These are phyloP conservation scores for Barnettozyma populi DNA, from an alignment of 805 yeast species.

Conservation along the genomic window DNA sequence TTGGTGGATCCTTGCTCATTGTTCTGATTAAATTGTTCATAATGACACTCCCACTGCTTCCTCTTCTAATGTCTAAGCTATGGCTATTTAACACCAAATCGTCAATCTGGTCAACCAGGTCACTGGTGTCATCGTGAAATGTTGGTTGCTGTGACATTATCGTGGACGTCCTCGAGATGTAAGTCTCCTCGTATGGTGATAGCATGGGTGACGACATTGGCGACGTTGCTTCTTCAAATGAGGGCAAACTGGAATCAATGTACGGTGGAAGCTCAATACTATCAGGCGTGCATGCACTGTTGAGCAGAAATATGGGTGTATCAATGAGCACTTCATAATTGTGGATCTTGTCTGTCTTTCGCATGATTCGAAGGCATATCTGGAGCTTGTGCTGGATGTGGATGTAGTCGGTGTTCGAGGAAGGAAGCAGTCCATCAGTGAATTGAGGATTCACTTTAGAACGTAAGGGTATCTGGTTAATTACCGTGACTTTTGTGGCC, in stretches of 20 bases:
- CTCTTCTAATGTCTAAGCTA: constrained; percentile 3
- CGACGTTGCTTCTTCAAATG: constrained; percentile 62
- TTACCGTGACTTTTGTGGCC: constrained; percentile 10
- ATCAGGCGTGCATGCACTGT: constrained; percentile 34
- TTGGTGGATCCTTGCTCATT: constrained; percentile 27
- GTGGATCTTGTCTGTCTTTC: constrained; percentile 48
- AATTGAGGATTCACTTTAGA: constrained; percentile 12
- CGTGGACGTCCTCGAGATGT: constrained; percentile 21
- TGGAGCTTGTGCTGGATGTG: constrained; percentile 65
- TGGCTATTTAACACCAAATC: constrained; percentile 2
- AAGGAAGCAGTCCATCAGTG: constrained; percentile 36
- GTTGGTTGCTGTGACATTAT: constrained; percentile 2
- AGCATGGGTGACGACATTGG: constrained; percentile 20
- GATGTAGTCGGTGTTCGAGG: constrained; percentile 54
- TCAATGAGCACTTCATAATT: constrained; percentile 80
- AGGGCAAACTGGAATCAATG: constrained; percentile 37
- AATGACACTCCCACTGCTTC: constrained; percentile 6
- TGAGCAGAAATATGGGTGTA: constrained; percentile 59
- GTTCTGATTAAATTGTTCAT: constrained; percentile 3
- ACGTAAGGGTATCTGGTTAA: constrained; percentile 8
- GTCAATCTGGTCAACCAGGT: constrained; percentile 14
- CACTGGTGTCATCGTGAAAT: constrained; percentile 18
- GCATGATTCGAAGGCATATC: constrained; percentile 62
- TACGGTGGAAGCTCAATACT: constrained; percentile 36
- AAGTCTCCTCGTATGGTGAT: constrained; percentile 19